phyloP scores from a whole-genome alignment of 768 basidiomycete genomes.

The Auricularia sp. region DNA sequence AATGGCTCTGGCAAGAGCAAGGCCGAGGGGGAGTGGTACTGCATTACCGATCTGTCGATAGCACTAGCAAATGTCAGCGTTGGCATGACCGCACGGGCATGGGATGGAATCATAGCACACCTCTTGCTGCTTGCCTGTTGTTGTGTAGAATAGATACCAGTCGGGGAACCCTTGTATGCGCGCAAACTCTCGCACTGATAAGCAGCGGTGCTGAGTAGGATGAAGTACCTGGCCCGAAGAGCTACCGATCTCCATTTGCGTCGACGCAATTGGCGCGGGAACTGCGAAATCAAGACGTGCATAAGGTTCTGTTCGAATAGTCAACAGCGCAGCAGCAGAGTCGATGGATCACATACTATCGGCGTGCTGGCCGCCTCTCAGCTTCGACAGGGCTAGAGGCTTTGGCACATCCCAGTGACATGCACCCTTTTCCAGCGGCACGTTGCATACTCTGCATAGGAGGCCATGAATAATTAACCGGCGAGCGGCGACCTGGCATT shows the following conservation, averaged over 20 bases:
- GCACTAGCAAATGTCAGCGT: slow-evolving; percentile 39
- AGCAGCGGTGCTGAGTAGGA: slow-evolving; percentile 58
- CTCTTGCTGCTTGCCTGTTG: slow-evolving; percentile 24
- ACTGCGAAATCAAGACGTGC: slow-evolving; percentile 38
- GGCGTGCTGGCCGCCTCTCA: slow-evolving; percentile 20
- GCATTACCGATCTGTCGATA: slow-evolving; percentile 73
- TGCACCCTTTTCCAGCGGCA: slow-evolving; percentile 44
- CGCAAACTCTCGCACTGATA: slow-evolving; percentile 59
- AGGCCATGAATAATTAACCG: neutral
- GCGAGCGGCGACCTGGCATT: neutral
- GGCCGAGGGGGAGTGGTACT: slow-evolving; percentile 60
- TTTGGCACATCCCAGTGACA: slow-evolving; percentile 15
- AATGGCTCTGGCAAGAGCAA: slow-evolving; percentile 45
- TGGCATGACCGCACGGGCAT: neutral
- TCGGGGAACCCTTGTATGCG: slow-evolving; percentile 77
- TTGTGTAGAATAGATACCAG: slow-evolving; percentile 49
- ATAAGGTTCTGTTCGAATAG: neutral
- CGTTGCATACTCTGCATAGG: slow-evolving; percentile 35
- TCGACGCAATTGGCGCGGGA: slow-evolving; percentile 58
- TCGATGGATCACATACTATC: neutral
- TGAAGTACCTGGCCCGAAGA: slow-evolving; percentile 40
- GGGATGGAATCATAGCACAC: slow-evolving; percentile 8
- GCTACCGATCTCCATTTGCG: slow-evolving; percentile 38
- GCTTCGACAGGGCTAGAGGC: slow-evolving; percentile 4
- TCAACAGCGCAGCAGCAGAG: neutral